These are phyloP conservation scores for Diutina ranongensis DNA, from an alignment of 1,139 yeast species.

Conservation along the genomic window DNA sequence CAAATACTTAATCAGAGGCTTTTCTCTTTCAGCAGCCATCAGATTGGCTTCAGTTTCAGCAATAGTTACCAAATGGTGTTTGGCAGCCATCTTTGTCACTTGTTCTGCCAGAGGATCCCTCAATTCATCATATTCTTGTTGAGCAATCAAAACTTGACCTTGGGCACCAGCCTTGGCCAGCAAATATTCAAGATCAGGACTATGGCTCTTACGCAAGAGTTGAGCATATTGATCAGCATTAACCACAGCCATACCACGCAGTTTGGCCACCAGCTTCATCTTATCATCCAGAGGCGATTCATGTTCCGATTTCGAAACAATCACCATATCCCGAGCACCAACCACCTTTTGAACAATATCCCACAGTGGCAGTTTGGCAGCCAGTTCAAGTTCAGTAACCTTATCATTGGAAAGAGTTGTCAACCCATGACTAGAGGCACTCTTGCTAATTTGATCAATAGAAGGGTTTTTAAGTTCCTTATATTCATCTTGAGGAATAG, in stretches of 20 bases:
- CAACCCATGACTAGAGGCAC: slow-evolving; percentile 9
- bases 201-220: slow-evolving; percentile 2
- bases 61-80: background rate
- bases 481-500: slow-evolving; percentile 10
- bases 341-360: slow-evolving; percentile 6
- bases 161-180: slow-evolving; percentile 16
- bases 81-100: slow-evolving; percentile 5
- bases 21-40: background rate
- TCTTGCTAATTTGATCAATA: slow-evolving; percentile 9
- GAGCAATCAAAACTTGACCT: slow-evolving; percentile 5
- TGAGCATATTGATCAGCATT: background rate
- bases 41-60: background rate
- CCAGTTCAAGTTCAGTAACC: slow-evolving; percentile 6
- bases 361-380: slow-evolving; percentile 1
- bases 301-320: slow-evolving; percentile 10
- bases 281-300: slow-evolving; percentile 5
- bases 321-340: slow-evolving; percentile 8
- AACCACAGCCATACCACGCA: slow-evolving; percentile 1
- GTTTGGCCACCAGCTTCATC: slow-evolving; percentile 2
- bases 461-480: slow-evolving; percentile 8
- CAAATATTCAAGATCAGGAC: slow-evolving; percentile 22
- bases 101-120: slow-evolving; percentile 6
- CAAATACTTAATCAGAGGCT: slow-evolving; percentile 6
- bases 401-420: slow-evolving; percentile 16
- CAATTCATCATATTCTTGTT: slow-evolving; percentile 1